A percentile compares a stretch with the other conserved stretches of the same genome.
These are phyloP conservation scores for Vicia sativa DNA, from an alignment of 306 rosid species.

Conservation along the genomic window DNA sequence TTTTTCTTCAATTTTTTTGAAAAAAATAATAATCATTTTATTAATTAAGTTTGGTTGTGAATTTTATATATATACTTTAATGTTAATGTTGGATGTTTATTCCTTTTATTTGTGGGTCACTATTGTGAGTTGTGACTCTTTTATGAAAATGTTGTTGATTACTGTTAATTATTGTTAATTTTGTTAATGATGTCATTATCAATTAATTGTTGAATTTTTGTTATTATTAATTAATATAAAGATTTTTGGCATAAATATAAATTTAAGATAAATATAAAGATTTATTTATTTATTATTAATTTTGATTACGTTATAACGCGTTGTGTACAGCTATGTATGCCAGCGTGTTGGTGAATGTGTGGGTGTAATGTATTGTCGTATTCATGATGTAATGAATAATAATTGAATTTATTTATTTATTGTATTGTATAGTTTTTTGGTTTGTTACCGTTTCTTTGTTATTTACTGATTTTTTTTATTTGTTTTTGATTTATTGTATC, in stretches of 20 bases:
- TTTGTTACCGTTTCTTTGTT: background rate
- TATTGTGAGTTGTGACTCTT: constrained; percentile 28
- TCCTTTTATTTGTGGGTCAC: constrained; percentile 25
- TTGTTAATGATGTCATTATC: background rate
- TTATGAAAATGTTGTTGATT: constrained; percentile 4
- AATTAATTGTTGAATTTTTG: background rate
- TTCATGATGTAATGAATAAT: background rate
- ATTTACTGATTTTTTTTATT: background rate
- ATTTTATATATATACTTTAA: constrained; percentile 47
- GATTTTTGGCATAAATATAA: background rate
- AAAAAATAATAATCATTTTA: background rate
- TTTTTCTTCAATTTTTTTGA: background rate
- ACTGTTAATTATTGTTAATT: background rate
- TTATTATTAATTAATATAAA: background rate
- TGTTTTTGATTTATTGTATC: background rate
- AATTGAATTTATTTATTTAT: constrained; percentile 1
- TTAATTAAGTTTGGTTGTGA: constrained; percentile 50
- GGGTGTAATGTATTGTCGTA: constrained; percentile 4
- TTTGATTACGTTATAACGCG: background rate
- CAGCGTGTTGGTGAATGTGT: constrained; percentile 17
- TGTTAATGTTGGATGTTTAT: constrained; percentile 24
- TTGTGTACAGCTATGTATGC: constrained; percentile 1
- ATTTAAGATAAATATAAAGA: background rate
- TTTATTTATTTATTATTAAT: background rate
- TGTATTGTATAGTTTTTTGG: background rate